Percentiles rank a stretch among this genome's conserved stretches.
These are phyloP conservation scores for Moelleriella libera DNA, from an alignment of 2,329 filamentous ascomycete genomes.

Conservation along the genomic window DNA sequence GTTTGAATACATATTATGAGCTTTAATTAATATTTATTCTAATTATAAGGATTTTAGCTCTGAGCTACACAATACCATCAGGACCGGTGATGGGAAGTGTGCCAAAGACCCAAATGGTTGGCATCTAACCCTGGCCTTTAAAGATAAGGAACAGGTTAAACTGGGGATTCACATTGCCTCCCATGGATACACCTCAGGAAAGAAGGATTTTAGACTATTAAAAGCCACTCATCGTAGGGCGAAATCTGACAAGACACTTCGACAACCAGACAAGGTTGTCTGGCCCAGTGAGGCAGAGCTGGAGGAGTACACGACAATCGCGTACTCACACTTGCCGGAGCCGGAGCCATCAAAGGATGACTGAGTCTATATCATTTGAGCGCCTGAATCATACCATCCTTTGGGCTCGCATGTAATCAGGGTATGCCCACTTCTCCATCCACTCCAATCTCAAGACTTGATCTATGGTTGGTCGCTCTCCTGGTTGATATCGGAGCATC, in stretches of 20 bases:
- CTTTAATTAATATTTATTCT: background rate
- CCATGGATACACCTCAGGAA: background rate
- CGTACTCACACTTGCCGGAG: too few species aligned
- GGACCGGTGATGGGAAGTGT: background rate
- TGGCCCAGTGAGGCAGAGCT: too few species aligned
- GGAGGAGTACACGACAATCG: too few species aligned
- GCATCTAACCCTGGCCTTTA: background rate
- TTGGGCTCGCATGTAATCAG: background rate
- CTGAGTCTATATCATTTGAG: too few species aligned
- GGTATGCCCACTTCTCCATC: constrained; percentile 10
- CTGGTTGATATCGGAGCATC: constrained; percentile 4
- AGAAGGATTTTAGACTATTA: background rate
- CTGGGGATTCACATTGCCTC: background rate
- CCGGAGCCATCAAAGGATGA: too few species aligned
- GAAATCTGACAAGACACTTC: too few species aligned
- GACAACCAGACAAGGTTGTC: too few species aligned
- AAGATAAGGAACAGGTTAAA: background rate
- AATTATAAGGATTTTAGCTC: background rate
- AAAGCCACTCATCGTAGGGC: too few species aligned
- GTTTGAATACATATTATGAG: background rate
- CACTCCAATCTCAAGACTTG: constrained; percentile 5
- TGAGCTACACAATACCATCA: background rate
- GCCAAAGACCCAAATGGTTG: background rate
- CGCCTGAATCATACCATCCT: too few species aligned
- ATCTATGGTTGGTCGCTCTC: constrained; percentile 1